Conservation (phyloP, 225 moss, liverwort and hornwort species). For the Takakia lepidozioides region DNA sequence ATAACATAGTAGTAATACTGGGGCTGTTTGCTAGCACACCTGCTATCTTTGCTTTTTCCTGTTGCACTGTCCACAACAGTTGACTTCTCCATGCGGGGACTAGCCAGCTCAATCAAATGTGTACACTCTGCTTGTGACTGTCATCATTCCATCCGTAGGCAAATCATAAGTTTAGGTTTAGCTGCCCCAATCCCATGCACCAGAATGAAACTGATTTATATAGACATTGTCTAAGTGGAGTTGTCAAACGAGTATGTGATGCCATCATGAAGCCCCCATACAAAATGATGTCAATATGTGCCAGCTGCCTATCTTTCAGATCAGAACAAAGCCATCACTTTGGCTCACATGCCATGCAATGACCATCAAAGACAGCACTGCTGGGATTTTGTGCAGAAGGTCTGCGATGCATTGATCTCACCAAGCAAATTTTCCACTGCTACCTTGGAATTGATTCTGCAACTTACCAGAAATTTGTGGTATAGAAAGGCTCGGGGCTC, state of each 20-base stretch:
- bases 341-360: no score
- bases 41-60: constrained; percentile 98
- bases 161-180: background rate
- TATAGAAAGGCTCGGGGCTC: constrained; percentile 93
- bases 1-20: background rate
- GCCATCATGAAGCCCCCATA: background rate
- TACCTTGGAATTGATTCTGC: no score
- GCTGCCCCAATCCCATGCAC: background rate
- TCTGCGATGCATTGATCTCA: no score
- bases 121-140: constrained; percentile 84
- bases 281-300: background rate
- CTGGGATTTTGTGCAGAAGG: no score
- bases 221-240: background rate
- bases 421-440: no score
- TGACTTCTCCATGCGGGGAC: constrained; percentile 82
- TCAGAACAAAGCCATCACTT: background rate
- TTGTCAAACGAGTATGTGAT: background rate
- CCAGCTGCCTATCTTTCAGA: constrained; percentile 1
- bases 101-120: constrained; percentile 75
- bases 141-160: constrained; percentile 4
- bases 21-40: constrained; percentile 23
- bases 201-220: background rate
- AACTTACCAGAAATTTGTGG: constrained; percentile 80
- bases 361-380: no score
- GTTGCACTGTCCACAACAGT: constrained; percentile 98